Evolutionary conservation across 352 stramenopile genomes (phyloP).

Genomic region (Pythium rishiriense): DNA sequence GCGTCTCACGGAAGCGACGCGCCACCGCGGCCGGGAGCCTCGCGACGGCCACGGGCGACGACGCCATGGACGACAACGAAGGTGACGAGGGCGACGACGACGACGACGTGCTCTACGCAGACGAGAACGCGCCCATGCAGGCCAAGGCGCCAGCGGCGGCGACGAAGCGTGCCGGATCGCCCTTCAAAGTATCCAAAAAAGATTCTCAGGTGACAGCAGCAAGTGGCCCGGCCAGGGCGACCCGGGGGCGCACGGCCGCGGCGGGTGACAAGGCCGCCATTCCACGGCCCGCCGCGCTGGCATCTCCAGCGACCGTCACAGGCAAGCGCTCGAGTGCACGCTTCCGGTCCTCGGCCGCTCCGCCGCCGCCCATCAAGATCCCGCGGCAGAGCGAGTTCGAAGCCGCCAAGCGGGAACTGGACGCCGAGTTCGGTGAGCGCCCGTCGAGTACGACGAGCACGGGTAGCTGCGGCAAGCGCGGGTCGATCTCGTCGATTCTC

Average conservation of each 20-base stretch:
- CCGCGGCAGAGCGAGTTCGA: constrained; percentile 39
- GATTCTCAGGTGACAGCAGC: neutral
- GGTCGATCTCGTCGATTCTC: constrained; percentile 76
- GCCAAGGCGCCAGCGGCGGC: neutral
- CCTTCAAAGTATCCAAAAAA: constrained; percentile 2
- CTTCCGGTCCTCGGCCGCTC: constrained; percentile 21
- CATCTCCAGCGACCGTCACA: neutral
- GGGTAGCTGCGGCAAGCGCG: constrained; percentile 47
- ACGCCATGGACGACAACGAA: constrained; percentile 20
- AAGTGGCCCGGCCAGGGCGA: neutral
- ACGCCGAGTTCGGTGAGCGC: constrained; percentile 24
- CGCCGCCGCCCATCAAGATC: constrained; percentile 69
- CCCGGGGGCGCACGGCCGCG: neutral
- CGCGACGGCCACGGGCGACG: constrained; percentile 2
- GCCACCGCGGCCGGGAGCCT: neutral
- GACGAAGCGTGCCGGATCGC: neutral
- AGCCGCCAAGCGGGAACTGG: constrained; percentile 18
- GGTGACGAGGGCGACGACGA: constrained; percentile 13
- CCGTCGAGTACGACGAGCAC: constrained; percentile 60
- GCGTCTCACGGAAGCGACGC: constrained; percentile 13
- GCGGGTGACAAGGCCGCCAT: constrained; percentile 1
- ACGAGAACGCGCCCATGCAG: constrained; percentile 16
- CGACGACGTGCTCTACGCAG: constrained; percentile 17
- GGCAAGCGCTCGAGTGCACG: constrained; percentile 17
- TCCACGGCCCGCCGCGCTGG: neutral